Percentiles rank a stretch among this genome's conserved stretches.
phyloP scores from a whole-genome alignment of 2,329 filamentous ascomycete genomes.

The Clonostachys chloroleuca region DNA sequence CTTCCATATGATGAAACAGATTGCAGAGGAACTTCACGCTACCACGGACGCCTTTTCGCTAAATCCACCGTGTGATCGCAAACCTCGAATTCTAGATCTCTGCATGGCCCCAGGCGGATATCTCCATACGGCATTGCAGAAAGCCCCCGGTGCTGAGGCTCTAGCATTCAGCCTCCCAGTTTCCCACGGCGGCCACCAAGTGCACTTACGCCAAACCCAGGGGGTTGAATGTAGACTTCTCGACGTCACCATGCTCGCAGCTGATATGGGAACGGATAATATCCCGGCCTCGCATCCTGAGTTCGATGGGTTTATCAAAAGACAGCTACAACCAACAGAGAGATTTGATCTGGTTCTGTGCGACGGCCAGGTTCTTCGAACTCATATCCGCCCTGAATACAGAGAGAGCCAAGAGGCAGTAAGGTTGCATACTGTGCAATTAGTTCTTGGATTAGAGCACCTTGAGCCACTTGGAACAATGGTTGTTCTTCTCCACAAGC shows the following conservation, averaged over 20 bases:
- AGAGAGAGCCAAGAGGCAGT: slow-evolving; percentile 24
- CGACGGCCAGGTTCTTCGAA: slow-evolving; percentile 39
- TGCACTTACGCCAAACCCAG: slow-evolving; percentile 15
- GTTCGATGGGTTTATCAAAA: slow-evolving; percentile 15
- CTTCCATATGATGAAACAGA: slow-evolving; percentile 34
- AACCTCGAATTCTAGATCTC: slow-evolving; percentile 40
- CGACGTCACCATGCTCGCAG: slow-evolving; percentile 48
- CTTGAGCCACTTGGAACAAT: slow-evolving; percentile 41
- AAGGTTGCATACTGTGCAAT: slow-evolving; percentile 29
- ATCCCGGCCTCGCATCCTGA: slow-evolving; percentile 22
- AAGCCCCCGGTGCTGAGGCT: slow-evolving; percentile 22
- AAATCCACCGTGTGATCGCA: background rate
- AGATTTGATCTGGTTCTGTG: slow-evolving; percentile 39
- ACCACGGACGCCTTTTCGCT: slow-evolving; percentile 22
- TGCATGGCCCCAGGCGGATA: slow-evolving; percentile 55
- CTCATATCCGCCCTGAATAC: slow-evolving; percentile 22
- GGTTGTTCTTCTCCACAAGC: slow-evolving; percentile 43
- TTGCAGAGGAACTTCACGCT: slow-evolving; percentile 33
- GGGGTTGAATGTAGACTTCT: slow-evolving; percentile 15
- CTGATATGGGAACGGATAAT: slow-evolving; percentile 29
- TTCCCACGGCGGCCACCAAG: slow-evolving; percentile 30
- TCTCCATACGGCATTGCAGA: slow-evolving; percentile 23
- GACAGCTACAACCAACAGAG: slow-evolving; percentile 12
- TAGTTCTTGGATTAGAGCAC: slow-evolving; percentile 39
- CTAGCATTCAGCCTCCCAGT: slow-evolving; percentile 33